phyloP scores from a whole-genome alignment of 345 rosid species.

The Limnanthes douglasii region DNA sequence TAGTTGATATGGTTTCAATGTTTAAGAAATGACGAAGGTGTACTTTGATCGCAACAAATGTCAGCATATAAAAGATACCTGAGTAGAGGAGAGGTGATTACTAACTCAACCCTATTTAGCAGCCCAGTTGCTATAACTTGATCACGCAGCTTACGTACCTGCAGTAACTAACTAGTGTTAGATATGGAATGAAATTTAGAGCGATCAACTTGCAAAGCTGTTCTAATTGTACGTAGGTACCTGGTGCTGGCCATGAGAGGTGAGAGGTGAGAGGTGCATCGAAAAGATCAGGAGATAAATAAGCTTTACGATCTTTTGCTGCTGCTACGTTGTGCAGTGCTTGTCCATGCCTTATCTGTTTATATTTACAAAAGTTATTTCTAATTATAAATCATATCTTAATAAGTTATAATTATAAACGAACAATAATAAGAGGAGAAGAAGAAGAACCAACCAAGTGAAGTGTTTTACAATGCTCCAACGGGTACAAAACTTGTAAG shows the following conservation, averaged over 20 bases:
- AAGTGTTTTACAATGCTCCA: conserved; percentile 31
- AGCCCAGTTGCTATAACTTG: not conserved
- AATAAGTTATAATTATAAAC: too few species aligned
- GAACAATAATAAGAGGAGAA: not conserved
- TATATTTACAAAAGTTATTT: not conserved
- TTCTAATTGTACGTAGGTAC: too few species aligned
- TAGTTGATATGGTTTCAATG: too few species aligned
- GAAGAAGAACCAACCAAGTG: conserved; percentile 26
- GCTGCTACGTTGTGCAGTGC: conserved; percentile 53
- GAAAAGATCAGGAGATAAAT: conserved; percentile 34
- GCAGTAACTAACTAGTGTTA: too few species aligned
- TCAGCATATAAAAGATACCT: too few species aligned
- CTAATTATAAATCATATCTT: not conserved
- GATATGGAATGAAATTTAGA: too few species aligned
- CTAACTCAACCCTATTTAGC: not conserved
- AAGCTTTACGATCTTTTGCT: conserved; percentile 19
- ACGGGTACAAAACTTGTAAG: conserved; percentile 22
- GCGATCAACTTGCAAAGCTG: too few species aligned
- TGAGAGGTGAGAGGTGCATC: conserved; percentile 53
- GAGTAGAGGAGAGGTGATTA: not conserved
- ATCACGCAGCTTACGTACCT: not conserved
- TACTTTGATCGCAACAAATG: too few species aligned
- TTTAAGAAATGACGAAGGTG: too few species aligned
- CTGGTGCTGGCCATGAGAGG: conserved; percentile 42
- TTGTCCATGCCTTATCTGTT: conserved; percentile 67